Conservation (phyloP, 805 yeast genomes). For the Starmerella geochares region DNA sequence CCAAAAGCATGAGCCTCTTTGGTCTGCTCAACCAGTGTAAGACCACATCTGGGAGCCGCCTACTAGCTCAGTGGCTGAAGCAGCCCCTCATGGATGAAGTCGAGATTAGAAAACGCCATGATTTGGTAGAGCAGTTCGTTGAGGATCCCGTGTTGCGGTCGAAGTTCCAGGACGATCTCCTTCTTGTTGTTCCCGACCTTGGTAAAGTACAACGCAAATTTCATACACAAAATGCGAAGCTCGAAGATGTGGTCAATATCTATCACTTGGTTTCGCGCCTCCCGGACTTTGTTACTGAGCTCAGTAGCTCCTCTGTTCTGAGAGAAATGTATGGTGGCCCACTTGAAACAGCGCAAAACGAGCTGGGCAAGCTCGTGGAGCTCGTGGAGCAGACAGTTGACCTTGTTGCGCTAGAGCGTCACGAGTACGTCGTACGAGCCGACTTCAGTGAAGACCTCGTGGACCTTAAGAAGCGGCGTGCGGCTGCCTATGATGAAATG, state of each 20-base stretch:
- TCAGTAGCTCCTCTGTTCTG: slow-evolving; percentile 38
- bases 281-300: slow-evolving; percentile 53
- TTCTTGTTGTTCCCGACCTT: slow-evolving; percentile 74
- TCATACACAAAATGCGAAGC: slow-evolving; percentile 42
- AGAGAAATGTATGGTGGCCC: slow-evolving; percentile 49
- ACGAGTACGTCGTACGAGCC: slow-evolving; percentile 76
- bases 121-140: slow-evolving; percentile 62
- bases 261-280: slow-evolving; percentile 67
- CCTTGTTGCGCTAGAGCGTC: slow-evolving; percentile 65
- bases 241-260: slow-evolving; percentile 82
- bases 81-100: slow-evolving; percentile 71
- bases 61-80: slow-evolving; percentile 87
- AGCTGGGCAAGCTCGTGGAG: slow-evolving; percentile 62
- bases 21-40: slow-evolving; percentile 83
- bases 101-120: slow-evolving; percentile 58
- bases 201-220: slow-evolving; percentile 65
- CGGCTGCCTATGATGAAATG: slow-evolving; percentile 47
- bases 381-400: slow-evolving; percentile 90
- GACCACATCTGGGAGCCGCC: slow-evolving; percentile 77
- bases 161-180: slow-evolving; percentile 48
- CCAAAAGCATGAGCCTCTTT: slow-evolving; percentile 53
- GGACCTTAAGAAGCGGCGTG: slow-evolving; percentile 46
- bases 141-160: slow-evolving; percentile 51
- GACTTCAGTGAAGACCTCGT: slow-evolving; percentile 76
- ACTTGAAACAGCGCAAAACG: slow-evolving; percentile 39